A percentile compares a stretch with the other conserved stretches of the same genome.
These are phyloP conservation scores for Cicer bijugum DNA, from an alignment of 306 rosid species.

Conservation along the genomic window DNA sequence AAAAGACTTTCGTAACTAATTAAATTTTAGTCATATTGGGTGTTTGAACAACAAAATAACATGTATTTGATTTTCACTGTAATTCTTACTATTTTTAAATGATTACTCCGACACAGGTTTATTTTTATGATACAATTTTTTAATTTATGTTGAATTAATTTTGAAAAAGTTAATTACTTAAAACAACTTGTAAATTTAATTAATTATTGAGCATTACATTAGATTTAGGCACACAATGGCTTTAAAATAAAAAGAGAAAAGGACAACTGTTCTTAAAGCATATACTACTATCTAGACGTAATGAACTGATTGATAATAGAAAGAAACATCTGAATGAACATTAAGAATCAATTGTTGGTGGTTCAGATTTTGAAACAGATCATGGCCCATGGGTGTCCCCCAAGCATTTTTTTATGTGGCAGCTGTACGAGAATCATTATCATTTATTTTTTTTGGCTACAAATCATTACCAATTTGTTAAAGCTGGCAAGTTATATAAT, in stretches of 20 bases:
- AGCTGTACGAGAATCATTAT: constrained; percentile 20
- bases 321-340: background rate
- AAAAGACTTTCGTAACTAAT: too few relatives aligned
- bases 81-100: background rate
- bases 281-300: background rate
- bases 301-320: too few relatives aligned
- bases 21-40: too few relatives aligned
- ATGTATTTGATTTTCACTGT: background rate
- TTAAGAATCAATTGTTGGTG: constrained; percentile 2
- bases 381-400: background rate
- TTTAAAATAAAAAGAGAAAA: background rate
- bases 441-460: background rate
- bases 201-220: background rate
- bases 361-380: background rate
- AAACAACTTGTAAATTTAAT: background rate
- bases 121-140: background rate
- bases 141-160: background rate
- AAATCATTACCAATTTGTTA: background rate
- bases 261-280: background rate
- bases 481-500: background rate
- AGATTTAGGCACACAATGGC: background rate
- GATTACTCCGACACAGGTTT: background rate
- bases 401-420: background rate
- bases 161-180: background rate
- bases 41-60: background rate